phyloP scores from a whole-genome alignment of 2,329 filamentous ascomycete species.

The Fusarium denticulatum region DNA sequence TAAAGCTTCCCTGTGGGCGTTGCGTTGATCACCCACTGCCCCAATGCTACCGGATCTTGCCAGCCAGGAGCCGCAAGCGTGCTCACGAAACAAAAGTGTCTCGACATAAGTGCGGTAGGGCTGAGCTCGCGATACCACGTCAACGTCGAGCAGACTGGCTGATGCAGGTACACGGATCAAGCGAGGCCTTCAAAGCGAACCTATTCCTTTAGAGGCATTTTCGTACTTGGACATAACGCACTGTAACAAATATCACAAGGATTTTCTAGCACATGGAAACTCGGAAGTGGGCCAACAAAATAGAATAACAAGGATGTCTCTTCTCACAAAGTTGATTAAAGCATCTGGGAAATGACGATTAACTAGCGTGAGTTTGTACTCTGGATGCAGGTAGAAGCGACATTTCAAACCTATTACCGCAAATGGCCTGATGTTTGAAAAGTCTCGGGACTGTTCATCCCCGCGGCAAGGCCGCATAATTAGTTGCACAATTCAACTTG shows the following conservation, averaged over 20 bases:
- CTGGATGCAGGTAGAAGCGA: conserved; percentile 29
- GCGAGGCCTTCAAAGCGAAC: conserved; percentile 3
- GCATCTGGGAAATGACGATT: conserved; percentile 42
- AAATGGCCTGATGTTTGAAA: conserved; percentile 37
- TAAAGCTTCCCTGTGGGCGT: conserved; percentile 18
- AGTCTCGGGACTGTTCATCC: conserved; percentile 23
- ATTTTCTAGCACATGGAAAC: conserved; percentile 29
- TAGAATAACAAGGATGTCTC: conserved; percentile 39
- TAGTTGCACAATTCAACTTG: conserved; percentile 26
- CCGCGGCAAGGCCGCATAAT: conserved; percentile 1
- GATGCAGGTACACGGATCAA: conserved; percentile 22
- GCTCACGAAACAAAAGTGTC: conserved; percentile 25
- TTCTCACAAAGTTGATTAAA: conserved; percentile 16
- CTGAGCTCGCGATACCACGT: conserved; percentile 36
- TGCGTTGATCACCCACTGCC: conserved; percentile 29
- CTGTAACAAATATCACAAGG: conserved; percentile 24
- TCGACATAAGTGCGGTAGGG: conserved; percentile 30
- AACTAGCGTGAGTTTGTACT: conserved; percentile 27
- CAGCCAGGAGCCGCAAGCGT: conserved; percentile 29
- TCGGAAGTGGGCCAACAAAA: conserved; percentile 21
- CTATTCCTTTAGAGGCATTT: conserved; percentile 32
- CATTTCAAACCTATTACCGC: conserved; percentile 33
- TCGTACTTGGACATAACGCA: conserved; percentile 27
- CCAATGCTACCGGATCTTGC: conserved; percentile 32
- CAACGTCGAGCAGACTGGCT: conserved; percentile 16